Evolutionary conservation across 345 rosid species (phyloP).

Genomic region (Eucalyptus paniculata): DNA sequence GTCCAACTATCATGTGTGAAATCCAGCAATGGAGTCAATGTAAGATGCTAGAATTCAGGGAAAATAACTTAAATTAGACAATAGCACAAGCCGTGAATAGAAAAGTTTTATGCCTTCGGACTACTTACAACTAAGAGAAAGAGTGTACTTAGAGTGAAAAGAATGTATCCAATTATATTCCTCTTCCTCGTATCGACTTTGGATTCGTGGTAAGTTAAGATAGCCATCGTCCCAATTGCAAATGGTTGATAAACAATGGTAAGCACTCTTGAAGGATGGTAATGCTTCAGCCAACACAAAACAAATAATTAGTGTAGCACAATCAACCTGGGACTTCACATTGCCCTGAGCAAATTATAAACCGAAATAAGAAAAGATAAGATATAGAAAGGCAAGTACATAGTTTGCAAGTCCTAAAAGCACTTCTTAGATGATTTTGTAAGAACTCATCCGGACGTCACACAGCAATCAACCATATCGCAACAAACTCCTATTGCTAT

Average conservation of each 20-base stretch:
- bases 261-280: constrained; percentile 87
- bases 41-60: not conserved
- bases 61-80: not conserved
- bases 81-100: not conserved
- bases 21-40: not conserved
- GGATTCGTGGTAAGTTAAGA: constrained; percentile 59
- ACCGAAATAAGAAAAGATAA: not conserved
- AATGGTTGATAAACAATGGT: constrained; percentile 74
- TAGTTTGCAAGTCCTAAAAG: not conserved
- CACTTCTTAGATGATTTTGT: not conserved
- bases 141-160: constrained; percentile 47
- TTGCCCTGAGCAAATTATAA: not conserved
- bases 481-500: not conserved
- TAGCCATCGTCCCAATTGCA: constrained; percentile 49
- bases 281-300: constrained; percentile 21
- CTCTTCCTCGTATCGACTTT: constrained; percentile 57
- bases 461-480: not conserved
- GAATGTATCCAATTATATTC: constrained; percentile 41
- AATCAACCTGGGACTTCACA: not conserved
- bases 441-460: not conserved
- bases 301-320: not conserved
- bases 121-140: constrained; percentile 64
- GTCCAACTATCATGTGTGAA: constrained; percentile 35
- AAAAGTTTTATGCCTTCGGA: not conserved
- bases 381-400: not conserved